phyloP scores from a whole-genome alignment of 305 asterid species.

The Petunia hybrid region DNA sequence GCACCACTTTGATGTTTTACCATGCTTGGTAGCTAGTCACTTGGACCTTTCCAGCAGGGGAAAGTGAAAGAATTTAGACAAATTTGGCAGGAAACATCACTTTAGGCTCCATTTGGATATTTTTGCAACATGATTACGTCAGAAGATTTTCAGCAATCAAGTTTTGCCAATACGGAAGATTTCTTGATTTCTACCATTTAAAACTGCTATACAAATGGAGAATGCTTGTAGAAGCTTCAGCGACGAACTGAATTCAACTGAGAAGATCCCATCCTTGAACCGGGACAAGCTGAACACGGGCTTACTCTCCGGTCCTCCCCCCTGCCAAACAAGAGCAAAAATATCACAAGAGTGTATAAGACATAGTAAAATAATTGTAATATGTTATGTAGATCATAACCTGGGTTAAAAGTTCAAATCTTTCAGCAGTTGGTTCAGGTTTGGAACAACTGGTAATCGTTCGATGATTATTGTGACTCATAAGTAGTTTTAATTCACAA shows the following conservation, averaged over 20 bases:
- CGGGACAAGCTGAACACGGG: constrained; percentile 54
- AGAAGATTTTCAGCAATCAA: constrained; percentile 37
- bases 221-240: constrained; percentile 70
- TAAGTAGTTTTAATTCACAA: constrained; percentile 59
- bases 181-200: constrained; percentile 50
- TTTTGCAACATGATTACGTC: constrained; percentile 39
- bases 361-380: background rate
- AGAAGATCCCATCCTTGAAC: constrained; percentile 71
- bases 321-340: constrained; percentile 45
- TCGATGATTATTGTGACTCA: constrained; percentile 35
- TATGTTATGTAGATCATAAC: constrained; percentile 39
- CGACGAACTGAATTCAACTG: constrained; percentile 68
- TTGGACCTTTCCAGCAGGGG: constrained; percentile 61
- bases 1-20: constrained; percentile 20
- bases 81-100: constrained; percentile 50
- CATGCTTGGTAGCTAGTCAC: background rate
- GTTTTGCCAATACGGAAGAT: constrained; percentile 30
- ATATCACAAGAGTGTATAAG: background rate
- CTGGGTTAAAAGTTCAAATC: constrained; percentile 67
- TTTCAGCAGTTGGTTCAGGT: constrained; percentile 41
- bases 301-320: constrained; percentile 48
- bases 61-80: constrained; percentile 51
- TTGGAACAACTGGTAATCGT: constrained; percentile 39
- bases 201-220: constrained; percentile 63
- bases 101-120: constrained; percentile 35